Evolutionary conservation across 495 filamentous ascomycete species (phyloP), one percentile per base, ranked within the genome.

Genomic region (Podospora conica): DNA sequence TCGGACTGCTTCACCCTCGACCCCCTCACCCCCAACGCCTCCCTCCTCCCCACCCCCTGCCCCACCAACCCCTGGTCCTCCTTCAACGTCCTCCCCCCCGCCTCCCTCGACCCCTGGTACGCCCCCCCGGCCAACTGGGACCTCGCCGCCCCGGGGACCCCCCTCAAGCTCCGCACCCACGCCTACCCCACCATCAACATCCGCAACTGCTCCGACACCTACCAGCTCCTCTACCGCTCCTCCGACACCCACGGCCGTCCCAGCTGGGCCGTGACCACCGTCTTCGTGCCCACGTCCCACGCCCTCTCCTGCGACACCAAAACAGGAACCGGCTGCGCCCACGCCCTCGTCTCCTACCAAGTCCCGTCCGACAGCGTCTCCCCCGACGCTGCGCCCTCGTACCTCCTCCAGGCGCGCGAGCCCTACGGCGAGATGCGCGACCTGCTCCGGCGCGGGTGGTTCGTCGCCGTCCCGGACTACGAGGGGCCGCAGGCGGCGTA

Each of bases 191-290:
- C 69, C 7, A 53, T 74, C 53, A 56, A 58, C 55, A 66, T 75
- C 55, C 60, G 64, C 7, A 72, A 76, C 62, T 73, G 72, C 9
- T 61, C 69, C 18, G 63, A 64, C 28, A 76, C 78, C 3, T 80
- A 81, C 65, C 80, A 85, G 61, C 74, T 85, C 64, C 79, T 86
- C 5, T 86, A 80, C 71, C 79, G 82, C 0, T 81, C 82, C 0
- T 82, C 78, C 6, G 76, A 85, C 66, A 71, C 75, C 5, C 75
- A 74, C 58, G 75, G 78, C 58, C 63, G 78, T 0, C 76, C 84
- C 9, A 73, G 77, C 0, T 81, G 78, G 69, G 79, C 83, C 7
- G 82, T 85, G 18, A 81, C 82, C 1, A 85, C 83, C 1, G 67
- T 85, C 28, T 76, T 84, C 31, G 63, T 82, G 15, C 83, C 83